phyloP scores from a whole-genome alignment of 23 red algal genomes.

The Agarophyton chilense region DNA sequence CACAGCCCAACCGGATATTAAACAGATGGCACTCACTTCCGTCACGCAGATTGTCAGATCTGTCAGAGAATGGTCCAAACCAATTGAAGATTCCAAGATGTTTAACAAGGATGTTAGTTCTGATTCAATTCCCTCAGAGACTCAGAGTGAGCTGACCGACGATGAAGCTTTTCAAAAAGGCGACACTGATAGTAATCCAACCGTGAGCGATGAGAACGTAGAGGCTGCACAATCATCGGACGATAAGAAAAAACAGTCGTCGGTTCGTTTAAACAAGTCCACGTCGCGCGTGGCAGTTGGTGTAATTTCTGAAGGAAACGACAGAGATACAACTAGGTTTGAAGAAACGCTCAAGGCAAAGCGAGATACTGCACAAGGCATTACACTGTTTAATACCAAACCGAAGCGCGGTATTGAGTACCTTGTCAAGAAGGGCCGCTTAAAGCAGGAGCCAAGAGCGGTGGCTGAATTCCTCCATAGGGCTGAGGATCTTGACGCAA shows the following conservation, averaged over 20 bases:
- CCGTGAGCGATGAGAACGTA: neutral
- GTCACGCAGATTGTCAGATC: constrained; percentile 57
- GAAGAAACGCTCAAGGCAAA: constrained; percentile 77
- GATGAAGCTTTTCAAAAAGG: neutral
- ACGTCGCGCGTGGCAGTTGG: constrained; percentile 22
- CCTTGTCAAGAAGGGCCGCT: constrained; percentile 36
- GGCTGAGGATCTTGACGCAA: constrained; percentile 79
- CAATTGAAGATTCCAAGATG: constrained; percentile 39
- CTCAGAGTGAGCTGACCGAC: neutral
- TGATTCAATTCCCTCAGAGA: neutral
- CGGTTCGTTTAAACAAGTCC: constrained; percentile 22
- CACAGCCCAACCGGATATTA: constrained; percentile 23
- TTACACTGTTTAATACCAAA: constrained; percentile 83
- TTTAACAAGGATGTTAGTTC: constrained; percentile 15
- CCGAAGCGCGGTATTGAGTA: constrained; percentile 85
- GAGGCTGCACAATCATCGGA: neutral
- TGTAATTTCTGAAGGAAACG: constrained; percentile 66
- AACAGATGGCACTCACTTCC: constrained; percentile 41
- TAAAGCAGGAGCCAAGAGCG: constrained; percentile 53
- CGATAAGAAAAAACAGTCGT: neutral
- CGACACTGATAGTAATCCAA: neutral
- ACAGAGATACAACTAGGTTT: constrained; percentile 68
- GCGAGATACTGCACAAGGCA: constrained; percentile 65
- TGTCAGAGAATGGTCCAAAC: constrained; percentile 71
- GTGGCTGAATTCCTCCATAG: constrained; percentile 82